These are phyloP conservation scores for Neonectria ditissima DNA, from an alignment of 2,329 filamentous ascomycete genomes.

Conservation along the genomic window DNA sequence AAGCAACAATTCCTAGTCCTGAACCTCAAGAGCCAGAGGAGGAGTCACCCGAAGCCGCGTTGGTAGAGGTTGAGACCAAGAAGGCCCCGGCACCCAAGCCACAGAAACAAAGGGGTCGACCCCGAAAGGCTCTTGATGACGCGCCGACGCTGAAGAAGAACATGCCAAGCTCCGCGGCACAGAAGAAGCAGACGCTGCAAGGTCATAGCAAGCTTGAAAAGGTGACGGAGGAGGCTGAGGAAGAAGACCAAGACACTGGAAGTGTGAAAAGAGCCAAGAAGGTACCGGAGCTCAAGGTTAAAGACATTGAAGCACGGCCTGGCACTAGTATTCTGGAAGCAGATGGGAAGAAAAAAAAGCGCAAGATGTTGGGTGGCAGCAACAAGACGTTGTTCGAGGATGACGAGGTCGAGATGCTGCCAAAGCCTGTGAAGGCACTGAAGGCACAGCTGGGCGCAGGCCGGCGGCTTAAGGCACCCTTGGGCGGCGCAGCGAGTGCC, in stretches of 20 bases:
- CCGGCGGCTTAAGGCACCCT: conserved; percentile 50
- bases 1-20: conserved; percentile 29
- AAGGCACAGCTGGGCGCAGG: conserved; percentile 49
- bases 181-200: conserved; percentile 50
- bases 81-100: conserved; percentile 30
- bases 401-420: conserved; percentile 63
- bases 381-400: conserved; percentile 78
- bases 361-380: conserved; percentile 74
- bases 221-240: conserved; percentile 53
- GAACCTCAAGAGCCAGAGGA: conserved; percentile 26
- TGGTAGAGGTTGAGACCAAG: conserved; percentile 23
- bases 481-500: conserved; percentile 57
- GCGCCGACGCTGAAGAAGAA: conserved; percentile 61
- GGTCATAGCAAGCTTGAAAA: conserved; percentile 50
- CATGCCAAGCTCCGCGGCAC: conserved; percentile 49
- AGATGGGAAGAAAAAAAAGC: conserved; percentile 74
- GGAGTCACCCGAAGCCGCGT: conserved; percentile 16
- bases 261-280: conserved; percentile 26
- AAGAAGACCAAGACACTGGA: conserved; percentile 49
- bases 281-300: conserved; percentile 29
- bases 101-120: conserved; percentile 58
- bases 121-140: conserved; percentile 59
- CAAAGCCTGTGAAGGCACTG: conserved; percentile 50
- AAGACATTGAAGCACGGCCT: conserved; percentile 23
- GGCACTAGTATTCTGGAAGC: conserved; percentile 42